Evolutionary conservation across 495 filamentous ascomycete species (phyloP), one percentile per base, ranked within the genome.

Genomic region (Xylaria grammica): DNA sequence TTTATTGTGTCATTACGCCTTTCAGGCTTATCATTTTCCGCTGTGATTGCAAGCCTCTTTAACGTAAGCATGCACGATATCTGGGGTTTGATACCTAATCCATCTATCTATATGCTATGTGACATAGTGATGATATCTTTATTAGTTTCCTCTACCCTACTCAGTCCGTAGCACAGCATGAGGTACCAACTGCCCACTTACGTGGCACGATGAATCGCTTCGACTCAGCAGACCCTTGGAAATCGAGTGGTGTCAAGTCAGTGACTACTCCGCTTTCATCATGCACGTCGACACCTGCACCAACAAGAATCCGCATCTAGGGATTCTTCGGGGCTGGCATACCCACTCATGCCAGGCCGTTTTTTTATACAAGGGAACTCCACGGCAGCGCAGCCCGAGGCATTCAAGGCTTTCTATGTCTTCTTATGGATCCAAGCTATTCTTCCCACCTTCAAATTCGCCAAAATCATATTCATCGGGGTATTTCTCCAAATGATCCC

Each of bases 401-500:
- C 17, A 10, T 32, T 46, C 27, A 7, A 24, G 20, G 56, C 29
- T 22, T 44, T 29, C 15, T 15, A 19, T 59, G 3, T 19, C 17
- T 22, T 34, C 50, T 65, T 30, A 60, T 27, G 46, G 48, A 11
- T 76, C 71, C 50, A 94, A 70, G 52, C 88, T 91, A 15, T 90
- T 87, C 34, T 84, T 84, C 2, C 94, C 94, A 40, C 84, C 89
- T 71, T 97, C 90, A 78, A 86, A 94, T 60, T 87, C 85, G 36
- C 81, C 84, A 32, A 96, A 60, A 74, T 98, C 92, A 78, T 99
- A 99, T 80, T 99, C 95, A 10, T 90, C 87, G 0, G 95, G 94
- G 81, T 97, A 99, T 67, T 85, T 87, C 72, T 94, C 88, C 29
- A 99, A 65, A 48, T 96, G 81, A 1, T 84, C 81, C 75, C 80